phyloP scores from a whole-genome alignment of 2,329 filamentous ascomycete species.

The Trichoderma polysporum region DNA sequence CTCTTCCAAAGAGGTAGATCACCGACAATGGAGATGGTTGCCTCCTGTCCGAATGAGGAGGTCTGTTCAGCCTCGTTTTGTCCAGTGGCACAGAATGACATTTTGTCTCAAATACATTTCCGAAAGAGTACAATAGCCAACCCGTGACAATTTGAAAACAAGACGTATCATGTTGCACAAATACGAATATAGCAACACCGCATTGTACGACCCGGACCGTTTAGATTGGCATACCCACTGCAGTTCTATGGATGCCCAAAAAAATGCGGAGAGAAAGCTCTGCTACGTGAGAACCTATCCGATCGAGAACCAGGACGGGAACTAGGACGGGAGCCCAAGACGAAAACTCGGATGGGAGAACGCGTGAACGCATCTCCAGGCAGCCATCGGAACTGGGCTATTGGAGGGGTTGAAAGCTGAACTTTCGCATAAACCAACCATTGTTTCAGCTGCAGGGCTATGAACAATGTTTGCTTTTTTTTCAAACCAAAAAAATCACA shows the following conservation, averaged over 20 bases:
- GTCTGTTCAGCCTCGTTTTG: neutral
- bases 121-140: neutral
- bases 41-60: neutral
- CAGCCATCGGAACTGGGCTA: neutral
- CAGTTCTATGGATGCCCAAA: too few relatives aligned
- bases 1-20: neutral
- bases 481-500: too few relatives aligned
- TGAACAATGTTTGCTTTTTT: neutral
- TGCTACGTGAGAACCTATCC: neutral
- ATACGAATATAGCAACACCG: neutral
- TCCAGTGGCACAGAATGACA: neutral
- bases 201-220: too few relatives aligned
- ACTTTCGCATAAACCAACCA: neutral
- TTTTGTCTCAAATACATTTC: neutral
- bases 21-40: neutral
- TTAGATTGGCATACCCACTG: too few relatives aligned
- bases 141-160: neutral
- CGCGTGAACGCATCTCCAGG: neutral
- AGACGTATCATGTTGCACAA: neutral
- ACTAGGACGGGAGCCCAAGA: neutral
- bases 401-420: neutral
- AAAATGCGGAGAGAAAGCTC: neutral
- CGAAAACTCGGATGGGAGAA: too few relatives aligned
- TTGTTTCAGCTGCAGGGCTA: neutral
- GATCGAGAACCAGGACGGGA: neutral